Base-by-base conservation (phyloP, 2,329 filamentous ascomycete species). In the Fusarium irregulare region DNA sequence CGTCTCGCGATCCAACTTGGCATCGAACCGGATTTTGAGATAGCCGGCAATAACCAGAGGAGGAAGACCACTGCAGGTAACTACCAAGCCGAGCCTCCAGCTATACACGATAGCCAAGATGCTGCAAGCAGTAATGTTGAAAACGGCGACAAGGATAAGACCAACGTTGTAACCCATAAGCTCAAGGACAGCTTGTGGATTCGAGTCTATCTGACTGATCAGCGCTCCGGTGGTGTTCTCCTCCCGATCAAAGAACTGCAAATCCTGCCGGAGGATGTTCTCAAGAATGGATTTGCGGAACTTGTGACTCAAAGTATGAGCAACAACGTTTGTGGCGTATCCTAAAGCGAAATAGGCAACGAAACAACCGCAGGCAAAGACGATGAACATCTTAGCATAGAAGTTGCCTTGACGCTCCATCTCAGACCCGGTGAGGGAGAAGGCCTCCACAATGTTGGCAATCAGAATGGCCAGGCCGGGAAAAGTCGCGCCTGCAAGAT, bases 71-170 rank as follows among this genome's bases (percentile, higher is more conserved):
- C 74, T 84, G 49, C 82, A 79, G 7, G 85, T 79, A n/a, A 83
- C 79, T 2, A 85, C 83, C 6, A 87, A 70, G 0, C 83, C 83
- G 8, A 87, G 72, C 47, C 83, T 85, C 84, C 83, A 87, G 16
- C 80, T 80, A 54, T 80, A 78, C 1, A 75, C 80, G 11, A 87
- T 77, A 1, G 80, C 80, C 2, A 88, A 67, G 13, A 85, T 76
- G 55, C 76, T 77, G 62, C 79, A 81, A 1, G 79, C 76, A 16
- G 76, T 56, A 14, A 84, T 64, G 37, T 80, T 82, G 27, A 83
- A 62, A 1, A 79, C 64, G 2, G 78, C 73, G 30, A 82, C 78
- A 14, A 81, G 18, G 28, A 83, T 78, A 4, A 83, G 75, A 2
- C 74, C 80, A 21, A 83, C 71, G 40, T 82, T 83, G 64, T 80